phyloP scores from a whole-genome alignment of 495 filamentous ascomycete genomes.

The Talaromyces thailandensis region DNA sequence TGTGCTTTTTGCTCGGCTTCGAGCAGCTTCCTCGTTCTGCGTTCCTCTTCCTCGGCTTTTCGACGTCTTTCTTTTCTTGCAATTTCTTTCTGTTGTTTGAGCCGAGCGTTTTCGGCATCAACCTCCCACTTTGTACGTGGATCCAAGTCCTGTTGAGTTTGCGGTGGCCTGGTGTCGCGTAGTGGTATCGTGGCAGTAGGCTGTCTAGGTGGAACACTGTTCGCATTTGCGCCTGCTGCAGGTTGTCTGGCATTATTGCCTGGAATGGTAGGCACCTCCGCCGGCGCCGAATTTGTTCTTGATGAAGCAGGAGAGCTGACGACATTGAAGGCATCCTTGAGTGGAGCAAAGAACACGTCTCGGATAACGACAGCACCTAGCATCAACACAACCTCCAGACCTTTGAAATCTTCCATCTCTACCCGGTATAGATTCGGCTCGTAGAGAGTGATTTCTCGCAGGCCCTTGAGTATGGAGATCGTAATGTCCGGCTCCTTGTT shows the following conservation, averaged over 20 bases:
- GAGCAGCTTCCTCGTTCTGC: slow-evolving; percentile 65
- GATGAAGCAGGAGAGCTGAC: slow-evolving; percentile 25
- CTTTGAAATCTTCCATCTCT: slow-evolving; percentile 91
- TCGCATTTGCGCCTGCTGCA: background rate
- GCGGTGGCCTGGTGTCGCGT: slow-evolving; percentile 11
- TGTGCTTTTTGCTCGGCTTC: slow-evolving; percentile 67
- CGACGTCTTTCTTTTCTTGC: slow-evolving; percentile 46
- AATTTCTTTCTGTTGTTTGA: slow-evolving; percentile 46
- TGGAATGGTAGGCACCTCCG: background rate
- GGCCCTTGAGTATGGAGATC: slow-evolving; percentile 63
- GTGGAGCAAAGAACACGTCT: slow-evolving; percentile 68
- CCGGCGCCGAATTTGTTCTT: slow-evolving; percentile 9
- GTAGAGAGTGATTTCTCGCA: slow-evolving; percentile 75
- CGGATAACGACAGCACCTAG: slow-evolving; percentile 75
- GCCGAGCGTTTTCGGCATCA: slow-evolving; percentile 54
- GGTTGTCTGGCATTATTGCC: background rate
- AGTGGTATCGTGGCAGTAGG: slow-evolving; percentile 12
- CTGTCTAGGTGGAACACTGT: background rate
- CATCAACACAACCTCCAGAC: slow-evolving; percentile 81
- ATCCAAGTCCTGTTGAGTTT: slow-evolving; percentile 26
- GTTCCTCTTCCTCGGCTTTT: slow-evolving; percentile 51
- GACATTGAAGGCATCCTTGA: slow-evolving; percentile 72
- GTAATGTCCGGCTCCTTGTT: slow-evolving; percentile 91
- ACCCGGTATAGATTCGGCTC: slow-evolving; percentile 85
- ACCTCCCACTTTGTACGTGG: slow-evolving; percentile 47